Conservation (phyloP, 768 basidiomycete genomes). For the Amylocystis lapponica region DNA sequence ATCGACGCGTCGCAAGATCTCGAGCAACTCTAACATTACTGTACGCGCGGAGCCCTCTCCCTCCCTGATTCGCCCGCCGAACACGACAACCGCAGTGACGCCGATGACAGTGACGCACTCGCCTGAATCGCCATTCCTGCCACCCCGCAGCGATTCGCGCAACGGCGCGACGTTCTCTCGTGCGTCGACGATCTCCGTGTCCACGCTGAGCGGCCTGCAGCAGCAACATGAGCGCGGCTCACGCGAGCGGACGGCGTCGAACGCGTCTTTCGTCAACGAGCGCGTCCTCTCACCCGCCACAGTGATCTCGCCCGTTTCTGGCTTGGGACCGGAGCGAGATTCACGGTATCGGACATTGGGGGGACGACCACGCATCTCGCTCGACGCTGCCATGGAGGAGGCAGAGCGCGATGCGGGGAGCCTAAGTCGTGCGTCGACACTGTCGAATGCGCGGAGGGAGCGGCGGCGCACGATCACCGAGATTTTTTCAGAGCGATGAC, state of each 20-base stretch:
- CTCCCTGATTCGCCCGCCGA: constrained; percentile 46
- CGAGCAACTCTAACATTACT: constrained; percentile 40
- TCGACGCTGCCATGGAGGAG: constrained; percentile 32
- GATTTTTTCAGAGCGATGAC: constrained; percentile 36
- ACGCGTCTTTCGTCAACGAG: constrained; percentile 23
- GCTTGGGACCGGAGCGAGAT: constrained; percentile 46
- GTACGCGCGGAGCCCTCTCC: constrained; percentile 35
- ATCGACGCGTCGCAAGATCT: constrained; percentile 35
- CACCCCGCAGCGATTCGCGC: constrained; percentile 42
- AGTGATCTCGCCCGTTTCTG: constrained; percentile 30
- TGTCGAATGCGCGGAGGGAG: constrained; percentile 31
- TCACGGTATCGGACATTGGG: constrained; percentile 35
- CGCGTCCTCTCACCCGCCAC: constrained; percentile 31
- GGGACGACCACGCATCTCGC: constrained; percentile 40
- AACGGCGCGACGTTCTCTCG: constrained; percentile 59
- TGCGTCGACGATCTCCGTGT: constrained; percentile 47
- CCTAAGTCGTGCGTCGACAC: constrained; percentile 27
- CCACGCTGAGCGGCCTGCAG: constrained; percentile 49
- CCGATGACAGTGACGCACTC: constrained; percentile 47
- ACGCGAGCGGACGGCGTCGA: constrained; percentile 30
- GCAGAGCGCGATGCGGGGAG: constrained; percentile 33
- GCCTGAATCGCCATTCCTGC: constrained; percentile 24
- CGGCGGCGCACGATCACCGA: constrained; percentile 48
- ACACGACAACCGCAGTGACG: constrained; percentile 63
- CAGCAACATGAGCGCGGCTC: constrained; percentile 40